Percentiles rank a stretch among this genome's conserved stretches.
phyloP scores from a whole-genome alignment of 306 rosid species.

The Vigna radiata region DNA sequence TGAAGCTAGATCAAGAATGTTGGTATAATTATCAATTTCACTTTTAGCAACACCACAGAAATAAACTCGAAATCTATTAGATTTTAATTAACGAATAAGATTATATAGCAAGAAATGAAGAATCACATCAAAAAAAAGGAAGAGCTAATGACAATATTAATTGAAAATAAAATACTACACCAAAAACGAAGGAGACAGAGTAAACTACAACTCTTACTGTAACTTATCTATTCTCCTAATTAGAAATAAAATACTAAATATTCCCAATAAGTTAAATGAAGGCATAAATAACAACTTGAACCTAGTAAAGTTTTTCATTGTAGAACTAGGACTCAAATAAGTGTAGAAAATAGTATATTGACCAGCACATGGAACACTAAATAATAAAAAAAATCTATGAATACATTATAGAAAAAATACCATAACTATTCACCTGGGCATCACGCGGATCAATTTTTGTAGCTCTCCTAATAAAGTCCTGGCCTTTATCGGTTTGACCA shows the following conservation, averaged over 20 bases:
- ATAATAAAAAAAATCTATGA: constrained; percentile 19
- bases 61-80: constrained; percentile 3
- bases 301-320: not conserved
- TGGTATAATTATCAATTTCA: constrained; percentile 28
- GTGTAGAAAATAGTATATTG: not conserved
- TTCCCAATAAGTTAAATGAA: no score
- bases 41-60: not conserved
- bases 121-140: constrained; percentile 18
- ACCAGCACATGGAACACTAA: constrained; percentile 10
- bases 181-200: not conserved
- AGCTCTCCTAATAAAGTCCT: constrained; percentile 89
- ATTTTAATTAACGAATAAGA: not conserved
- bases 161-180: not conserved
- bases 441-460: constrained; percentile 96
- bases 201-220: no score
- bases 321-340: constrained; percentile 26
- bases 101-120: not conserved
- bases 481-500: constrained; percentile 92
- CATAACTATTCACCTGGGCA: constrained; percentile 73
- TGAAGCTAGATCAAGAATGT: constrained; percentile 34
- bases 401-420: constrained; percentile 11
- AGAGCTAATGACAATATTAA: not conserved
- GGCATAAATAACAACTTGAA: constrained; percentile 3
- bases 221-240: no score
- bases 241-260: no score